phyloP scores from a whole-genome alignment of 2,329 filamentous ascomycete species.

The Claviceps sp. region DNA sequence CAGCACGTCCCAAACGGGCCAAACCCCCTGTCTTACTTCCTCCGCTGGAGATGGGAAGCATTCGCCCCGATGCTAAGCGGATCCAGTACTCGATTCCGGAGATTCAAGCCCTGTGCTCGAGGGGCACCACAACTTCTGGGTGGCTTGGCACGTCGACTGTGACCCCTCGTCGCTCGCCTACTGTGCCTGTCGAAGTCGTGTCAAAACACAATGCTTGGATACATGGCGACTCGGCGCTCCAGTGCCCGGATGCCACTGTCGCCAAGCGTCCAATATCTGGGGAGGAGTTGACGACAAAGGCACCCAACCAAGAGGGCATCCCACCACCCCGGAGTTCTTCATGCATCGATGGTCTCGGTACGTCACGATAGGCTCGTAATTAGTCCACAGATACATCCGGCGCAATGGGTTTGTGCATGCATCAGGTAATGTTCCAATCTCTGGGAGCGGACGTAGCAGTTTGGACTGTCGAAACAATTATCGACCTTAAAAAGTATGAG shows the following conservation, averaged over 20 bases:
- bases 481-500: too few species aligned
- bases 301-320: neutral
- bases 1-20: neutral
- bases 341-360: constrained; percentile 4
- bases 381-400: neutral
- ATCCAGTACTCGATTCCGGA: constrained; percentile 3
- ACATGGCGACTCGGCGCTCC: neutral
- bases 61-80: neutral
- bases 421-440: neutral
- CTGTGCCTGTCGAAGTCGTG: neutral
- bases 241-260: neutral
- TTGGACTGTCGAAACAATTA: neutral
- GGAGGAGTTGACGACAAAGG: neutral
- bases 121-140: neutral
- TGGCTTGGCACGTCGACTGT: neutral
- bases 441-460: neutral
- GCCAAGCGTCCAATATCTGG: neutral
- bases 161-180: neutral
- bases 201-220: constrained; percentile 3
- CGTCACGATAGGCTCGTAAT: constrained; percentile 9
- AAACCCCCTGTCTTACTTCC: neutral
- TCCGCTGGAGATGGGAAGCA: neutral
- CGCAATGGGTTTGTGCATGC: neutral
- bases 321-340: neutral
- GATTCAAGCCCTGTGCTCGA: neutral